Percentiles rank a stretch among this genome's conserved stretches.
Conservation (phyloP, 495 filamentous ascomycete genomes). For the Penicillium herquei region DNA sequence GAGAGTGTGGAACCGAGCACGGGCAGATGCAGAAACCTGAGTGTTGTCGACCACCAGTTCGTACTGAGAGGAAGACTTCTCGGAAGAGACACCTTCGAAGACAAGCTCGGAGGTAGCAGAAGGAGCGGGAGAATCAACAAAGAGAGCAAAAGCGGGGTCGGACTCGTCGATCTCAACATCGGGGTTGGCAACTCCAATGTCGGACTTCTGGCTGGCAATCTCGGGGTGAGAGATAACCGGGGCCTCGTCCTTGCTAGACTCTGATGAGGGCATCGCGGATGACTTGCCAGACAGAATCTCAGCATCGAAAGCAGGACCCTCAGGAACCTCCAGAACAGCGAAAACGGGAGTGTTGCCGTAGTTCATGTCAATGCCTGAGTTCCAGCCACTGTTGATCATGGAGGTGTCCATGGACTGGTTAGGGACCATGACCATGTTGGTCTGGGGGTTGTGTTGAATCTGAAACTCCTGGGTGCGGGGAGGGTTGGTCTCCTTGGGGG, state of each 20-base stretch:
- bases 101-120: constrained; percentile 26
- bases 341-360: constrained; percentile 75
- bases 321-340: constrained; percentile 72
- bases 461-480: constrained; percentile 54
- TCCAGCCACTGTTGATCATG: constrained; percentile 41
- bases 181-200: constrained; percentile 33
- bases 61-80: constrained; percentile 56
- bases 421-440: constrained; percentile 73
- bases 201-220: constrained; percentile 29
- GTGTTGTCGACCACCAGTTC: constrained; percentile 59
- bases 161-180: constrained; percentile 57
- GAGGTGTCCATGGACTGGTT: constrained; percentile 68
- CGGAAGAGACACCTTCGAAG: constrained; percentile 54
- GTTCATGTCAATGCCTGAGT: constrained; percentile 43
- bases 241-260: constrained; percentile 51
- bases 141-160: constrained; percentile 60
- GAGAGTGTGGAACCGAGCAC: constrained; percentile 42
- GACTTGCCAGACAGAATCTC: constrained; percentile 67
- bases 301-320: constrained; percentile 63
- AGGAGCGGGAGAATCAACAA: constrained; percentile 45
- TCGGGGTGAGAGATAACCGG: constrained; percentile 46
- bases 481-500: constrained; percentile 63
- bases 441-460: constrained; percentile 57
- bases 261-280: constrained; percentile 38
- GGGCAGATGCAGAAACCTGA: constrained; percentile 25